Evolutionary conservation across 208 protist genomes (phyloP).

Genomic region (Trypanosoma mega): DNA sequence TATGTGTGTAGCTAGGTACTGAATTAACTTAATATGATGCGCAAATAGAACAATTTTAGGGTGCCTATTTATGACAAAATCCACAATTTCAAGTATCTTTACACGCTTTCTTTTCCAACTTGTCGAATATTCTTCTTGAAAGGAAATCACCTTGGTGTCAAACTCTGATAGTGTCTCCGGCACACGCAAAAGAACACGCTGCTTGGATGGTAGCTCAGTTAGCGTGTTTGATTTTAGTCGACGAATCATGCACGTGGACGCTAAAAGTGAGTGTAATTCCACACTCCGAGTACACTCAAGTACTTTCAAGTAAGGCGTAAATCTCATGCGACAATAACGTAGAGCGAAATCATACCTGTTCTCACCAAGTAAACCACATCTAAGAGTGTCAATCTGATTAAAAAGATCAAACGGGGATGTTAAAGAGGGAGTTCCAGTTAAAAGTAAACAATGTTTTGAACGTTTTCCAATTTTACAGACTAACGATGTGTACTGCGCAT

Average conservation of each 20-base stretch:
- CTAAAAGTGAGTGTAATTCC: slow-evolving; percentile 54
- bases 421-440: slow-evolving; percentile 69
- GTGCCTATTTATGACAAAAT: slow-evolving; percentile 55
- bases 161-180: slow-evolving; percentile 8
- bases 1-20: slow-evolving; percentile 34
- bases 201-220: slow-evolving; percentile 67
- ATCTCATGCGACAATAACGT: slow-evolving; percentile 53
- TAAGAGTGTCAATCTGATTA: slow-evolving; percentile 70
- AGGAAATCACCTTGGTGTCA: slow-evolving; percentile 18
- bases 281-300: slow-evolving; percentile 36
- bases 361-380: slow-evolving; percentile 47
- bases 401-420: slow-evolving; percentile 74
- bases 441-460: slow-evolving; percentile 56
- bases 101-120: slow-evolving; percentile 53
- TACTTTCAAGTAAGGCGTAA: slow-evolving; percentile 58
- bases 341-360: slow-evolving; percentile 70
- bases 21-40: slow-evolving; percentile 71
- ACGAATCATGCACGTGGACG: slow-evolving; percentile 54
- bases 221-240: slow-evolving; percentile 71
- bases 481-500: slow-evolving; percentile 68
- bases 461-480: slow-evolving; percentile 39
- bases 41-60: slow-evolving; percentile 69
- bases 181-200: slow-evolving; percentile 60
- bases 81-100: slow-evolving; percentile 62
- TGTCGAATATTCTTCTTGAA: slow-evolving; percentile 60